These are phyloP conservation scores for Verticillium longisporum DNA, from an alignment of 2,329 filamentous ascomycete genomes.

Conservation along the genomic window DNA sequence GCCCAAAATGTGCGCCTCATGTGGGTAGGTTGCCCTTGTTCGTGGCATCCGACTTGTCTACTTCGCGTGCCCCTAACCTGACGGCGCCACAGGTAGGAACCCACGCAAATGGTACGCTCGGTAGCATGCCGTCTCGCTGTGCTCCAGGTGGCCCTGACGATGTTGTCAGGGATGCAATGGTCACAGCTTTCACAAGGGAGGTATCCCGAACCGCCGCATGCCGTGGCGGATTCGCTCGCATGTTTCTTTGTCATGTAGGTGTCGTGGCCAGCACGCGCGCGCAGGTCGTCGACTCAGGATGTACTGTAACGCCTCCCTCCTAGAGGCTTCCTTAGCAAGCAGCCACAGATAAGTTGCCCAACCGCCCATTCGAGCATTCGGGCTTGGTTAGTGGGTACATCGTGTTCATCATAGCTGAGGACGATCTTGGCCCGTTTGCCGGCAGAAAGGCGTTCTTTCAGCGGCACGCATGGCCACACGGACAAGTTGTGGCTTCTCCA, in stretches of 20 bases:
- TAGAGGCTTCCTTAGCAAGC: background rate
- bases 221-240: background rate
- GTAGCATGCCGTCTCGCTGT: background rate
- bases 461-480: background rate
- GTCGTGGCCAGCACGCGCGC: background rate
- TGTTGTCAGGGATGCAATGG: background rate
- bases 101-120: background rate
- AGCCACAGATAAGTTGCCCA: background rate
- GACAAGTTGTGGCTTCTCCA: background rate
- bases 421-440: background rate
- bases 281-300: background rate
- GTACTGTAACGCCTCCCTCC: background rate
- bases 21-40: background rate
- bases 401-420: background rate
- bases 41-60: background rate
- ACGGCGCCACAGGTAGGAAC: background rate
- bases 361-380: background rate
- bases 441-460: background rate
- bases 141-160: background rate
- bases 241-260: background rate
- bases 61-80: background rate
- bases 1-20: background rate
- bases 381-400: background rate
- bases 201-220: background rate
- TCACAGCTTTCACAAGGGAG: background rate